These are phyloP conservation scores for Corniculantispora saksenae DNA, from an alignment of 2,329 filamentous ascomycete genomes.

Conservation along the genomic window DNA sequence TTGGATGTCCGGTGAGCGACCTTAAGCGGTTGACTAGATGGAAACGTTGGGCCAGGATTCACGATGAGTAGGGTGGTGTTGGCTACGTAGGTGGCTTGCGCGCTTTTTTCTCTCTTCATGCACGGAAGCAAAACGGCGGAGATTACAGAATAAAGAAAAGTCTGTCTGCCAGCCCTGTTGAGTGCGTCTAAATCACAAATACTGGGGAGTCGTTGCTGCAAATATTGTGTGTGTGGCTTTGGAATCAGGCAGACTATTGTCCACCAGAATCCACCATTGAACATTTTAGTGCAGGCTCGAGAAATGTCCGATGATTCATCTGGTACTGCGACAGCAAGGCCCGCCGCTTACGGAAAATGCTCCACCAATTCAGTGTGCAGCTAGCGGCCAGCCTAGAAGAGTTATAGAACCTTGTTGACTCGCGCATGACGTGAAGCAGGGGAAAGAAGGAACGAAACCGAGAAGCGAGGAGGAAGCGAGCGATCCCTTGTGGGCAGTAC, in stretches of 20 bases:
- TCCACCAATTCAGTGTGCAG: not conserved
- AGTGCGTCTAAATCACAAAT: not conserved
- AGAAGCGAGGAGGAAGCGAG: not conserved
- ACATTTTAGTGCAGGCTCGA: not conserved
- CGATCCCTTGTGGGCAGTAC: not conserved
- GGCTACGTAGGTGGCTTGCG: not conserved
- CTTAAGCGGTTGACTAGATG: not conserved
- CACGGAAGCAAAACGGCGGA: not conserved
- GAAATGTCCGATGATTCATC: conserved; percentile 17
- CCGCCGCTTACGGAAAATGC: not conserved
- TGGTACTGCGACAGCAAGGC: not conserved
- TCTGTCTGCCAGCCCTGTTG: not conserved
- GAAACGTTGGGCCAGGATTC: not conserved
- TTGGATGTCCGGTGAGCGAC: not conserved
- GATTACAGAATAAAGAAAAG: not conserved
- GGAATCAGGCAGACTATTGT: conserved; percentile 8
- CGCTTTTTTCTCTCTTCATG: not conserved
- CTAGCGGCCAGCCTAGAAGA: not conserved
- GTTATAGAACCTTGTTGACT: conserved; percentile 11
- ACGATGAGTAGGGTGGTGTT: not conserved
- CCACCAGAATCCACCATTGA: not conserved
- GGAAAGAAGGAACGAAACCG: not conserved
- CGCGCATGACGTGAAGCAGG: conserved; percentile 9
- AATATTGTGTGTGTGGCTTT: conserved; percentile 5
- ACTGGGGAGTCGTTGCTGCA: not conserved